Conservation (phyloP, 1,284 basidiomycete species). For the Fomitopsis pinicola region DNA sequence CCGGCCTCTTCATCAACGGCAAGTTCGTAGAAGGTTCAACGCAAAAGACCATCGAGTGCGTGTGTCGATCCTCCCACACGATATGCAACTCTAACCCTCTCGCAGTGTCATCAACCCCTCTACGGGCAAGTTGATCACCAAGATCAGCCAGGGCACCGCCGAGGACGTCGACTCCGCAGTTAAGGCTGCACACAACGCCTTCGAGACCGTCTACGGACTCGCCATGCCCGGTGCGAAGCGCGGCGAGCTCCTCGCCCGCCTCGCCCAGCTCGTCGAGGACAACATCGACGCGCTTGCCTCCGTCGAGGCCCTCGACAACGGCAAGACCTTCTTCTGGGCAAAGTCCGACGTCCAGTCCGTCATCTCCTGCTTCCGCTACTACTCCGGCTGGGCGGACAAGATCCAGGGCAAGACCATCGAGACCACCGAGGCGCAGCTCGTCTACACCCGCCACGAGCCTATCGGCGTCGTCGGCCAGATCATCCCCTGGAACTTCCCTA, state of each 20-base stretch:
- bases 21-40: slow-evolving; percentile 74
- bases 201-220: slow-evolving; percentile 72
- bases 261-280: slow-evolving; percentile 73
- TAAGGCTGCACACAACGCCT: slow-evolving; percentile 73
- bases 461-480: slow-evolving; percentile 90
- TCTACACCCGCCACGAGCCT: slow-evolving; percentile 88
- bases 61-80: slow-evolving; percentile 8
- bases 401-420: slow-evolving; percentile 79
- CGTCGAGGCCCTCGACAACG: slow-evolving; percentile 70
- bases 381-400: slow-evolving; percentile 85
- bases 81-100: neutral
- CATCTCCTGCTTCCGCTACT: slow-evolving; percentile 73
- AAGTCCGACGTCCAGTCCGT: slow-evolving; percentile 64
- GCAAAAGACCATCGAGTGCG: slow-evolving; percentile 65
- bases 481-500: slow-evolving; percentile 77
- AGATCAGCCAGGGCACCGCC: slow-evolving; percentile 63
- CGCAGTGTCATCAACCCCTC: slow-evolving; percentile 77
- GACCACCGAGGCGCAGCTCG: slow-evolving; percentile 68
- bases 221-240: slow-evolving; percentile 59
- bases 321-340: slow-evolving; percentile 78
- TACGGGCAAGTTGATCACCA: slow-evolving; percentile 67
- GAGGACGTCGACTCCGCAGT: slow-evolving; percentile 79
- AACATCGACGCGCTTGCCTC: slow-evolving; percentile 72
- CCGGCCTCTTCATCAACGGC: slow-evolving; percentile 82
- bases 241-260: slow-evolving; percentile 61